Base-by-base conservation (phyloP, 2,329 filamentous ascomycete genomes). In the Pestalotiopsis sp. region DNA sequence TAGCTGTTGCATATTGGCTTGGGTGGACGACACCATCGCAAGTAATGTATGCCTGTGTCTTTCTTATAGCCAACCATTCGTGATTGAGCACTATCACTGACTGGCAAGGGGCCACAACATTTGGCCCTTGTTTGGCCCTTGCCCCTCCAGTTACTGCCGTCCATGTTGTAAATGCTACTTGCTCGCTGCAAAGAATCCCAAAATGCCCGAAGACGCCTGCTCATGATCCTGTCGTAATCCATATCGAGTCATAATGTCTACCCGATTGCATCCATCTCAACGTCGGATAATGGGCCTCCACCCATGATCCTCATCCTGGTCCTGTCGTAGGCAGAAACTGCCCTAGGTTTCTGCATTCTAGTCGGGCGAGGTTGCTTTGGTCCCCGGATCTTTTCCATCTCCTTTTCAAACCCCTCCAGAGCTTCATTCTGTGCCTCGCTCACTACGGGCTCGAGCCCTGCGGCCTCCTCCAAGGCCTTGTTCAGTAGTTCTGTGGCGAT, bases 401-500 rank as follows among this genome's bases (percentile, higher is more conserved):
- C 68, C 52, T 61, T 58, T 38, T 70, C 69, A 14, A 70, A 66
- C 4, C 59, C 68, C 3, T 66, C 65, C n/a, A 70, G 61, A 2
- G 69, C 68, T 3, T 68, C 68, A 4, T 62, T 36, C 20, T 69
- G 62, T 23, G 71, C 64, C 20, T 70, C 69, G 20, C 58, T 41
- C 4, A 62, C 56, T 6, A 58, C 71, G 45, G 75, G 68, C 61
- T 83, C 83, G 25, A 82, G 72, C 17, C 82, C 74, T 3, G 86
- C 85, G 52, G 90, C 87, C 78, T 92, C 89, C 36, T 89, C 87
- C 1, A 94, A 82, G 3, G 93, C 92, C 77, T 91, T 91, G 74
- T 89, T 90, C 39, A 96, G 82, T 64, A 96, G 81, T 77, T 96
- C 93, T 0, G 92, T 94, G 2, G 93, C 92, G 72, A 95, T 91